phyloP scores from a whole-genome alignment of 1,284 basidiomycete species.

The Pseudozyma flocculosa region DNA sequence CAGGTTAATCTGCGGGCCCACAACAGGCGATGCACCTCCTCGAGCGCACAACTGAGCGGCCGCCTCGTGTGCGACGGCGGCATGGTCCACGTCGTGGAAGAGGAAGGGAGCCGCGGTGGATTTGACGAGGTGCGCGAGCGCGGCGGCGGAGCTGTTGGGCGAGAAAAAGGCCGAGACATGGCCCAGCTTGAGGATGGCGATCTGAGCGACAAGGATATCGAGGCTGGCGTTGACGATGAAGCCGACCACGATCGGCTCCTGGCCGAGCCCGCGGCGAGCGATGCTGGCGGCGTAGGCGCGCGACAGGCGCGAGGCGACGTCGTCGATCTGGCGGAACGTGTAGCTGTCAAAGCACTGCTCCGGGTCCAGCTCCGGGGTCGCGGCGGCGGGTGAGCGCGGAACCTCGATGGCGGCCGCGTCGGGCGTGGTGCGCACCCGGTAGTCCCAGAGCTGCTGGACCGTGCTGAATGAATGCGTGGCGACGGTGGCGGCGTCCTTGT shows the following conservation, averaged over 20 bases:
- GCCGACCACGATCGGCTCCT: constrained; percentile 5
- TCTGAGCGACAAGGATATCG: constrained; percentile 14
- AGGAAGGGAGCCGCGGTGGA: constrained; percentile 6
- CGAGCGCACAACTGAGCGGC: background rate
- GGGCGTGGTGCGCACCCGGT: no score
- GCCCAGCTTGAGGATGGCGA: constrained; percentile 26
- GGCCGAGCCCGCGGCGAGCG: no score
- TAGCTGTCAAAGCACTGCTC: no score
- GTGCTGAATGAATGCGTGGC: no score
- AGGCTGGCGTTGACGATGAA: constrained; percentile 13
- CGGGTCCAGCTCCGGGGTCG: no score
- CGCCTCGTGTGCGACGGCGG: constrained; percentile 2
- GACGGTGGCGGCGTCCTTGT: no score
- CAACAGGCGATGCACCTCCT: background rate
- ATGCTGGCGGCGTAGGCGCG: no score
- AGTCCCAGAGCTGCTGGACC: no score
- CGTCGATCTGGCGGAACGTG: no score
- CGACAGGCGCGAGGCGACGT: no score
- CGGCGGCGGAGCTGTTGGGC: constrained; percentile 34
- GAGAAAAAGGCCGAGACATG: constrained; percentile 29
- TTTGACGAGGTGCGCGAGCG: constrained; percentile 28
- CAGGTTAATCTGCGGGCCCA: background rate
- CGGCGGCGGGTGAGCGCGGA: no score
- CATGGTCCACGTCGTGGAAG: constrained; percentile 5
- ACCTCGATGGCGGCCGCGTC: no score